Conservation (phyloP, 23 red algal genomes). For the Pyropia haitanensis region DNA sequence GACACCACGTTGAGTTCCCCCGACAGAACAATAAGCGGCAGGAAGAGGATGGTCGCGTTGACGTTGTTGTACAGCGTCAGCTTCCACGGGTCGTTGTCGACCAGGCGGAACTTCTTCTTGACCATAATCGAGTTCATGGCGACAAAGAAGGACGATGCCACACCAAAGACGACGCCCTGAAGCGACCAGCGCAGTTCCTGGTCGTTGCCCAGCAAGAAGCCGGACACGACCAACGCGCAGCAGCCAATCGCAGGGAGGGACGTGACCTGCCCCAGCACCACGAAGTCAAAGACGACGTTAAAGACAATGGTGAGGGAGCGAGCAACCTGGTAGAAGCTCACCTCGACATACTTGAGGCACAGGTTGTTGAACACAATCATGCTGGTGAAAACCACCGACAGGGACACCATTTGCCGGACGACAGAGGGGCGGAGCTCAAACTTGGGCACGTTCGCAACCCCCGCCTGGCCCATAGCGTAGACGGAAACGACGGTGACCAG, state of each 20-base stretch:
- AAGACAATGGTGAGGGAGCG: conserved; percentile 95
- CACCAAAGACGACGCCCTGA: conserved; percentile 70
- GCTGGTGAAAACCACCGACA: conserved; percentile 74
- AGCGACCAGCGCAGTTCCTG: conserved; percentile 95
- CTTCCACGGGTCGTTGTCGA: conserved; percentile 97
- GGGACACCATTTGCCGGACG: conserved; percentile 63
- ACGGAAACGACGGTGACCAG: conserved; percentile 57
- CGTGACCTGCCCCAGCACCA: conserved; percentile 76
- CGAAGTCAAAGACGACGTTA: conserved; percentile 81
- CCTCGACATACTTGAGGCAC: conserved; percentile 92
- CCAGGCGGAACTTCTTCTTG: conserved; percentile 88
- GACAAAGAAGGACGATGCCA: conserved; percentile 85
- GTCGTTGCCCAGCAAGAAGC: conserved; percentile 69
- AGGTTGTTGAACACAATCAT: conserved; percentile 98
- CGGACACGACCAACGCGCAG: conserved; percentile 61
- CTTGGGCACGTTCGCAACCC: conserved; percentile 45
- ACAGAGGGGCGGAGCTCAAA: conserved; percentile 63
- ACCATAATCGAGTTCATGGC: conserved; percentile 94
- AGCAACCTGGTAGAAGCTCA: conserved; percentile 93
- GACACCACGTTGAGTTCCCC: conserved; percentile 48
- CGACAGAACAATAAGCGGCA: conserved; percentile 68
- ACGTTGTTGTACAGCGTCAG: conserved; percentile 96
- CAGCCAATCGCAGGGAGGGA: conserved; percentile 76
- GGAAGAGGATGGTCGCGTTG: conserved; percentile 85
- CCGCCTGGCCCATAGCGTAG: conserved; percentile 40